Evolutionary conservation across 306 rosid species (phyloP).

Genomic region (Inga leiocalycina): DNA sequence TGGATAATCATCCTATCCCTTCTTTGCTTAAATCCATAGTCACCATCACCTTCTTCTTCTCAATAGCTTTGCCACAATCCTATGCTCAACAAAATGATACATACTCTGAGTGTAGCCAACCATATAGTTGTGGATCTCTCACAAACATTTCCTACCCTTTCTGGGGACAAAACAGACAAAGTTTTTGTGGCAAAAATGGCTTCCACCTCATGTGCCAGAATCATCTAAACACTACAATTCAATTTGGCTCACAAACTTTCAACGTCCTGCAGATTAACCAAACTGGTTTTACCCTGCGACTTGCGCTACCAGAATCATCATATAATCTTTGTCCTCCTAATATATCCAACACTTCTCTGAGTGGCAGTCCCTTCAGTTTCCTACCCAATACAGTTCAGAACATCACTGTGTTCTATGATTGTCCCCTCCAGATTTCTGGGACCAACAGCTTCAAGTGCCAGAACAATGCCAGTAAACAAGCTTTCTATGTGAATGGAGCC

Average conservation of each 20-base stretch:
- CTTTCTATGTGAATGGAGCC: constrained; percentile 37
- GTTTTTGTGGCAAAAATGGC: constrained; percentile 32
- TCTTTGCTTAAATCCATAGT: neutral
- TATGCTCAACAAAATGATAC: constrained; percentile 23
- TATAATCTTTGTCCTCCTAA: neutral
- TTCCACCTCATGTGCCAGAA: constrained; percentile 29
- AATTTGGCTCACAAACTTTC: constrained; percentile 36
- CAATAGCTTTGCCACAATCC: neutral
- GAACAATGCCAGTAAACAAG: constrained; percentile 26
- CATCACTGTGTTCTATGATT: constrained; percentile 35
- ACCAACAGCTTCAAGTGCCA: constrained; percentile 31
- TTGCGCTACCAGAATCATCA: neutral
- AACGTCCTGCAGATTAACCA: constrained; percentile 15
- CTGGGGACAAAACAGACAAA: constrained; percentile 41
- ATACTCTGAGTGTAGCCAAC: constrained; percentile 15
- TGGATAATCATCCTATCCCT: neutral
- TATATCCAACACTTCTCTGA: neutral
- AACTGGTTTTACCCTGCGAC: neutral
- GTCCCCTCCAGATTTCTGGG: constrained; percentile 30
- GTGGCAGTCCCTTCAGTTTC: neutral
- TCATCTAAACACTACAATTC: constrained; percentile 32
- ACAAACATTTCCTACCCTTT: constrained; percentile 47
- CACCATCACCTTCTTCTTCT: neutral
- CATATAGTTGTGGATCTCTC: constrained; percentile 47
- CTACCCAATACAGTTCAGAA: constrained; percentile 22